Conservation (phyloP, 1,284 basidiomycete genomes). For the Austroboletus niveus region DNA sequence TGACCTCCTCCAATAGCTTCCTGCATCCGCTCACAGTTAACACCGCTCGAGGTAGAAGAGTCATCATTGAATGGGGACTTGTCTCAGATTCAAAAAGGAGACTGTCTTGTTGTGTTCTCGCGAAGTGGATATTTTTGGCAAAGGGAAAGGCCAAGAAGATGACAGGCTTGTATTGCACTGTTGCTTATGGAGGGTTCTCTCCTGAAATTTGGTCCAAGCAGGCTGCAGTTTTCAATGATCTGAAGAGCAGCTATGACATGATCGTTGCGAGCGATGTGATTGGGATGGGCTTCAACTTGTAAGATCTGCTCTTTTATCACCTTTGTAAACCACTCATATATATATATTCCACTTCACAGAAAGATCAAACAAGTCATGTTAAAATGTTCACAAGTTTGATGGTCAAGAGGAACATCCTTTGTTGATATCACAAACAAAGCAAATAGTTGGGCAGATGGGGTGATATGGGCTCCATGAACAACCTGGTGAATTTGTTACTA, state of each 20-base stretch:
- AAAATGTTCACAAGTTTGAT: constrained; percentile 71
- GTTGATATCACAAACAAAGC: constrained; percentile 84
- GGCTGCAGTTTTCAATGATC: constrained; percentile 74
- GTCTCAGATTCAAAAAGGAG: constrained; percentile 70
- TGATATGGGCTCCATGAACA: constrained; percentile 76
- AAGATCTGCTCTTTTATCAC: constrained; percentile 27
- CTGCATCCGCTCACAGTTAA: no score
- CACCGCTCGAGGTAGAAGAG: constrained; percentile 76
- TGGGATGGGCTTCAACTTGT: constrained; percentile 85
- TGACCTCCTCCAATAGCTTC: no score
- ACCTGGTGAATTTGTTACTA: constrained; percentile 70
- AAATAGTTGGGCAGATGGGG: constrained; percentile 95
- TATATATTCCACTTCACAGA: constrained; percentile 49
- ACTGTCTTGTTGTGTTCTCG: constrained; percentile 91
- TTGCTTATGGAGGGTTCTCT: constrained; percentile 77
- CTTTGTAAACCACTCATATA: no score
- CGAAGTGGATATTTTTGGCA: constrained; percentile 75
- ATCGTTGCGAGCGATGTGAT: constrained; percentile 81
- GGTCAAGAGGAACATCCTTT: constrained; percentile 56
- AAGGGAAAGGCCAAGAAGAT: constrained; percentile 69
- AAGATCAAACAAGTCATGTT: constrained; percentile 94
- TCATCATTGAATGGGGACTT: constrained; percentile 66
- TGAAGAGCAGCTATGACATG: constrained; percentile 62
- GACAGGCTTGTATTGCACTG: constrained; percentile 68
- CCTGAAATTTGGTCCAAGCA: constrained; percentile 80